Percentiles rank a stretch among this genome's conserved stretches.
phyloP scores from a whole-genome alignment of 441 rosid genomes.

The Pelargonium myrrhifolium region DNA sequence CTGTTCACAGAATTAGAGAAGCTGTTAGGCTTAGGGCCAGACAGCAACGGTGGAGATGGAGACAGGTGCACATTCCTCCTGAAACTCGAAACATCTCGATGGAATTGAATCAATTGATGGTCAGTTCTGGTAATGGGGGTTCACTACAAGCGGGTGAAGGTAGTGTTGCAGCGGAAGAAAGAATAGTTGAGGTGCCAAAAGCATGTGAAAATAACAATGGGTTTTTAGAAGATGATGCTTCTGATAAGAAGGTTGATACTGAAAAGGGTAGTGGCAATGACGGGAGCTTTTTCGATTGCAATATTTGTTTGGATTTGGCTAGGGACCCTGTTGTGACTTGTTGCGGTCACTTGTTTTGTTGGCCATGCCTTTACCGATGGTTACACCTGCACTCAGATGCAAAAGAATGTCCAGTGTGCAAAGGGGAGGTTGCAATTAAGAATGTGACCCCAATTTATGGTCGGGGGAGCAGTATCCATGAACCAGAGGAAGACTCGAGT shows the following conservation, averaged over 20 bases:
- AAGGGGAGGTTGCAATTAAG: conserved; percentile 72
- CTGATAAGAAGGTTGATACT: conserved; percentile 48
- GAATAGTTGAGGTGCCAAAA: conserved; percentile 51
- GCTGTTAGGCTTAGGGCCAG: conserved; percentile 45
- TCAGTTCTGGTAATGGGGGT: conserved; percentile 37
- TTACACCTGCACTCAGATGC: conserved; percentile 67
- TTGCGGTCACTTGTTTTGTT: conserved; percentile 92
- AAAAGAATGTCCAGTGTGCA: conserved; percentile 90
- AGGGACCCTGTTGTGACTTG: conserved; percentile 89
- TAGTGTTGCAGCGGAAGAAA: conserved; percentile 67
- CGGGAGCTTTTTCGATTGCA: conserved; percentile 81
- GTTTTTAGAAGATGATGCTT: conserved; percentile 42
- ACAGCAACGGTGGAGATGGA: conserved; percentile 48
- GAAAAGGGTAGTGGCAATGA: conserved; percentile 54
- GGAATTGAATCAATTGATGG: conserved; percentile 52
- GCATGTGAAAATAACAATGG: conserved; percentile 61
- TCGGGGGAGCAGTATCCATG: conserved; percentile 51
- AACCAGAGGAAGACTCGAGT: conserved; percentile 52
- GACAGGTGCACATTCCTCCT: conserved; percentile 39
- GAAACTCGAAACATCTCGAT: conserved; percentile 46
- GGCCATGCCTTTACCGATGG: conserved; percentile 88
- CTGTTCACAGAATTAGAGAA: conserved; percentile 45
- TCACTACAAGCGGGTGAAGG: conserved; percentile 85
- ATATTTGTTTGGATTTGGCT: conserved; percentile 84
- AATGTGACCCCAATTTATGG: conserved; percentile 87